Evolutionary conservation across 805 yeast genomes (phyloP).

Genomic region (Cyberlindnera bimundalis): DNA sequence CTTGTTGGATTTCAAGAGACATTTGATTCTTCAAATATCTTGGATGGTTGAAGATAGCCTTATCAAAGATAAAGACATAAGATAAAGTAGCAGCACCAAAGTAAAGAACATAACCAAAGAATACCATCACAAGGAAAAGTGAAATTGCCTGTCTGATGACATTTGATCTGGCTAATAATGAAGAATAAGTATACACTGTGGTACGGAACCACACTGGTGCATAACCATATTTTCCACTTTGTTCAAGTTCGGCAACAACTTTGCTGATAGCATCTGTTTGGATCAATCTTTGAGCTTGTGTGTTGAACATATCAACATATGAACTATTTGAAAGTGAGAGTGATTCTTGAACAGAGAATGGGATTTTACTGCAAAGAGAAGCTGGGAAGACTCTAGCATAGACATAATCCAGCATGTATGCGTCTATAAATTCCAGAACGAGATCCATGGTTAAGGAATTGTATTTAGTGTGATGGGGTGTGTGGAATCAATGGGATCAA

Average conservation of each 20-base stretch:
- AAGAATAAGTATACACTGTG: slow-evolving; percentile 54
- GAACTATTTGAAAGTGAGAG: slow-evolving; percentile 24
- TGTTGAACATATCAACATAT: slow-evolving; percentile 21
- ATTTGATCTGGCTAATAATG: slow-evolving; percentile 70
- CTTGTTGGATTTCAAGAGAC: slow-evolving; percentile 75
- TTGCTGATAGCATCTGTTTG: slow-evolving; percentile 10
- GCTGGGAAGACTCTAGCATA: slow-evolving; percentile 71
- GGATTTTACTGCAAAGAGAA: slow-evolving; percentile 39
- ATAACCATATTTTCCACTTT: slow-evolving; percentile 54
- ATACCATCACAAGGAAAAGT: slow-evolving; percentile 61
- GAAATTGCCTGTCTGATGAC: slow-evolving; percentile 67
- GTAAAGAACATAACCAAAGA: slow-evolving; percentile 88
- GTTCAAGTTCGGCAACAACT: slow-evolving; percentile 22
- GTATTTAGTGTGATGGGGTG: no score
- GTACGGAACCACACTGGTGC: slow-evolving; percentile 57
- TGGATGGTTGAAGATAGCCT: slow-evolving; percentile 90
- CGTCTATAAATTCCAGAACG: slow-evolving; percentile 76
- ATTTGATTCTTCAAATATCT: slow-evolving; percentile 93
- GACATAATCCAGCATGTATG: slow-evolving; percentile 65
- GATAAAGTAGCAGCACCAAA: slow-evolving; percentile 72
- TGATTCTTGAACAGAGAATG: slow-evolving; percentile 29
- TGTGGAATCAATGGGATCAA: no score
- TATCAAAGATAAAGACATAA: slow-evolving; percentile 78
- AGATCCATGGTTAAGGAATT: slow-evolving; percentile 76
- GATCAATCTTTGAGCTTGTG: slow-evolving; percentile 16